Evolutionary conservation across 495 filamentous ascomycete species (phyloP).

Genomic region (Penicillium egyptiacum): DNA sequence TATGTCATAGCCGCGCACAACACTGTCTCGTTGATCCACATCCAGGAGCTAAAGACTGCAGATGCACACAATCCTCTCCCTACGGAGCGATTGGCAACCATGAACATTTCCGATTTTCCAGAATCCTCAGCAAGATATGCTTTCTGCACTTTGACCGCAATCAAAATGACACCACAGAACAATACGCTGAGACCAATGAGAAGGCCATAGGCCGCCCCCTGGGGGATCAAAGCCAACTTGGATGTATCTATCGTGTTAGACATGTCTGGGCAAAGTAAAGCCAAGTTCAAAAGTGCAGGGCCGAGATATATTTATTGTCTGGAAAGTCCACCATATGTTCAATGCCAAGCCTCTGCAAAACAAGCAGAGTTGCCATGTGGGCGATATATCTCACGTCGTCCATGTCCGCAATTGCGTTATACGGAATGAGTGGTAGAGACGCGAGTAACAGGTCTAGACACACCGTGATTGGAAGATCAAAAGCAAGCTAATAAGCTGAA

Average conservation of each 20-base stretch:
- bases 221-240: constrained; percentile 33
- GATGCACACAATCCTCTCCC: constrained; percentile 50
- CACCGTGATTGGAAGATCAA: neutral
- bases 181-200: constrained; percentile 44
- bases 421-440: constrained; percentile 2
- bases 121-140: constrained; percentile 47
- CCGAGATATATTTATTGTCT: constrained; percentile 10
- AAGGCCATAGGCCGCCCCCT: constrained; percentile 47
- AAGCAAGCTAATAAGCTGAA: neutral
- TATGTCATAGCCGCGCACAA: constrained; percentile 43
- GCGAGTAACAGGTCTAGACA: constrained; percentile 5
- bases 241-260: constrained; percentile 53
- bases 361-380: constrained; percentile 11
- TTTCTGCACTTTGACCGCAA: constrained; percentile 44
- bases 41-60: constrained; percentile 50
- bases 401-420: constrained; percentile 33
- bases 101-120: constrained; percentile 53
- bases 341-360: constrained; percentile 4
- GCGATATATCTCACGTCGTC: constrained; percentile 31
- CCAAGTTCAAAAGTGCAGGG: constrained; percentile 4
- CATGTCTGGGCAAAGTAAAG: constrained; percentile 17
- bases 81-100: constrained; percentile 52
- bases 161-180: constrained; percentile 44
- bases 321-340: neutral
- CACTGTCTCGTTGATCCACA: constrained; percentile 51